A percentile compares a stretch with the other conserved stretches of the same genome.
Evolutionary conservation across 1,284 basidiomycete genomes (phyloP).

Genomic region (Microbotryomycetes sp.): DNA sequence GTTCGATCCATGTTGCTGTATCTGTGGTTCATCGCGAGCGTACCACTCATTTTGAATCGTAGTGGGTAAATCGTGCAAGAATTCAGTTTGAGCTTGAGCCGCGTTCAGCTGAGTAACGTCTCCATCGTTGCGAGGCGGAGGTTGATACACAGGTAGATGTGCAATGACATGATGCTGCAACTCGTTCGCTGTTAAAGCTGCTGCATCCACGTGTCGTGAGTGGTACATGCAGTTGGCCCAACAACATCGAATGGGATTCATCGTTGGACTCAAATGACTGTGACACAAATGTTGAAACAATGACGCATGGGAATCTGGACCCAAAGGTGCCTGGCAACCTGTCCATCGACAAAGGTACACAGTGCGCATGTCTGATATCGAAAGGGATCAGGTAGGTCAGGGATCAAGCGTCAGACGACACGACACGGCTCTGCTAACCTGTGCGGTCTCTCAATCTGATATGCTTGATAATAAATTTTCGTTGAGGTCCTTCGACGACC

Average conservation of each 20-base stretch:
- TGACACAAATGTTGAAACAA: constrained; percentile 18
- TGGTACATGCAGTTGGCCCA: constrained; percentile 21
- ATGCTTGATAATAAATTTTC: constrained; percentile 70
- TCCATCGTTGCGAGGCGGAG: constrained; percentile 3
- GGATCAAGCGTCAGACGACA: no score
- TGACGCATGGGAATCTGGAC: neutral
- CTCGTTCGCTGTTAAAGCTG: no score
- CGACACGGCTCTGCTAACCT: neutral
- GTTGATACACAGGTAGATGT: constrained; percentile 22
- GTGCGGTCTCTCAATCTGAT: constrained; percentile 50
- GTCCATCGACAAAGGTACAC: constrained; percentile 14
- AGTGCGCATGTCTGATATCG: constrained; percentile 9
- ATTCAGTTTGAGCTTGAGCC: neutral
- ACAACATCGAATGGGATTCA: neutral
- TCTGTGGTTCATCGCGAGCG: constrained; percentile 19
- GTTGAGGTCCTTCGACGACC: constrained; percentile 62
- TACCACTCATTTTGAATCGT: constrained; percentile 17
- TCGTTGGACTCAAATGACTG: constrained; percentile 12
- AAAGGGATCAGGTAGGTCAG: constrained; percentile 4
- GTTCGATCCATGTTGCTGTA: constrained; percentile 3
- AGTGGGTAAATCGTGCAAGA: constrained; percentile 8
- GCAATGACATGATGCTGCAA: constrained; percentile 29
- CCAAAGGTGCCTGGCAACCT: constrained; percentile 2
- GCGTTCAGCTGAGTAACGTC: neutral
- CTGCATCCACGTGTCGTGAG: constrained; percentile 1